Percentiles rank a stretch among this genome's conserved stretches.
phyloP scores from a whole-genome alignment of 805 yeast species.

The Candida maesae region DNA sequence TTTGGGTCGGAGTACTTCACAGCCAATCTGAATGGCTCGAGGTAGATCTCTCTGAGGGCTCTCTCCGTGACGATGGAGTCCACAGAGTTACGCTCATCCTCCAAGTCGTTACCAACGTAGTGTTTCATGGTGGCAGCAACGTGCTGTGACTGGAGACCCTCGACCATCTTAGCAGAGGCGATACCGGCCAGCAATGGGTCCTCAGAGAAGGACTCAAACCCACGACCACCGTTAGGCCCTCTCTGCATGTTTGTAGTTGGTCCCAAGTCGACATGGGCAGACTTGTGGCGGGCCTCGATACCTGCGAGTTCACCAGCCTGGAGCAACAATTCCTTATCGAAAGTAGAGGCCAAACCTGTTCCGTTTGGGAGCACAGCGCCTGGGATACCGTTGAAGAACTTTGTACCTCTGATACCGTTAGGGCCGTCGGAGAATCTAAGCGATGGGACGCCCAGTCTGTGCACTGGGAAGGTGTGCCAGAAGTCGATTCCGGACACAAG shows the following conservation, averaged over 20 bases:
- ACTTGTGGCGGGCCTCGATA: slow-evolving; percentile 49
- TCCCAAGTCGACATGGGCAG: slow-evolving; percentile 47
- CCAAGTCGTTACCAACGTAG: slow-evolving; percentile 60
- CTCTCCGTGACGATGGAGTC: slow-evolving; percentile 51
- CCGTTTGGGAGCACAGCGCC: slow-evolving; percentile 58
- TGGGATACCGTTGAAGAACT: slow-evolving; percentile 47
- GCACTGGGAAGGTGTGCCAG: slow-evolving; percentile 47
- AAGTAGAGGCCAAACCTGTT: slow-evolving; percentile 55
- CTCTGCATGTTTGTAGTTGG: slow-evolving; percentile 53
- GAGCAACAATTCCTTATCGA: slow-evolving; percentile 45
- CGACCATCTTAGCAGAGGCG: slow-evolving; percentile 44
- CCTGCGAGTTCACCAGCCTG: slow-evolving; percentile 52
- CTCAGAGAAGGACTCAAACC: slow-evolving; percentile 59
- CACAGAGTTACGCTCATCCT: slow-evolving; percentile 47
- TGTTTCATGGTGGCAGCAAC: slow-evolving; percentile 59
- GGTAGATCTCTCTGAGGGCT: slow-evolving; percentile 62
- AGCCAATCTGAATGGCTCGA: slow-evolving; percentile 62
- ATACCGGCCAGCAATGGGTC: slow-evolving; percentile 51
- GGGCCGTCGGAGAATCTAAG: slow-evolving; percentile 57
- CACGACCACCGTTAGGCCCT: slow-evolving; percentile 58
- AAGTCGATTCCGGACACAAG: slow-evolving; percentile 42
- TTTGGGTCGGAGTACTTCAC: slow-evolving; percentile 48
- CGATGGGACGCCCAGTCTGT: slow-evolving; percentile 40
- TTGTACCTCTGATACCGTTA: slow-evolving; percentile 59
- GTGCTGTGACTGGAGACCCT: slow-evolving; percentile 50